Evolutionary conservation across 305 asterid species (phyloP), one percentile per base, ranked within the genome.

Genomic region (Solanum aculeatissimum): DNA sequence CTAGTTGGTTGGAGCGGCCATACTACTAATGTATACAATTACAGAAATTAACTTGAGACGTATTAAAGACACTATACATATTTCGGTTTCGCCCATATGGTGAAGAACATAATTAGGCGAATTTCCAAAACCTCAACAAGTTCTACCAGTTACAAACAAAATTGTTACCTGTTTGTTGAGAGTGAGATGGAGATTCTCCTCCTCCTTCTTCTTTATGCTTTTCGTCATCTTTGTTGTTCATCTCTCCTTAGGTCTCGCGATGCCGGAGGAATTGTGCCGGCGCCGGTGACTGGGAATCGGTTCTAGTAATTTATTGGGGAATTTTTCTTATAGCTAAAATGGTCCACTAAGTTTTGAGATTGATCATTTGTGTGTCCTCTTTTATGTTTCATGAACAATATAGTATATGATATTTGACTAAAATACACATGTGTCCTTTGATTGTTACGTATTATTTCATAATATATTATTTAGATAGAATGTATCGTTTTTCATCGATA

Each of bases 121-220:
- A 58, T 21, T 0, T 16, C 35, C 1, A 13, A 60, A 25, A 62
- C 10, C 0, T 25, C 69, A 0, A 62, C 69, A 23, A 60, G 68
- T 19, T 62, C 69, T 62, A 11, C 7, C 9, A 60, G 68, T 60
- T 23, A 60, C 68, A 60, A 60, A 60, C 18, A 13, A 51, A 14
- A 71, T n/a, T 15, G 10, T 42, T 74, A 87, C 90, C 87, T 75
- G 82, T 85, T 85, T 89, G 88, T 79, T 80, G 87, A 0, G 85
- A 55, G 14, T 25, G 27, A 83, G 85, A 32, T 3, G 82, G 82
- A 2, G 85, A 83, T 3, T 54, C 69, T 42, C 49, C 83, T 25
- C 86, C 68, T 55, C 32, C 77, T 47, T 75, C 75, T 27, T 45
- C 65, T 75, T n/a, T 62, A 35, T 62, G 53, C 23, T 62, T 63